These are phyloP conservation scores for Populus simonii DNA, from an alignment of 345 rosid species.

Conservation along the genomic window DNA sequence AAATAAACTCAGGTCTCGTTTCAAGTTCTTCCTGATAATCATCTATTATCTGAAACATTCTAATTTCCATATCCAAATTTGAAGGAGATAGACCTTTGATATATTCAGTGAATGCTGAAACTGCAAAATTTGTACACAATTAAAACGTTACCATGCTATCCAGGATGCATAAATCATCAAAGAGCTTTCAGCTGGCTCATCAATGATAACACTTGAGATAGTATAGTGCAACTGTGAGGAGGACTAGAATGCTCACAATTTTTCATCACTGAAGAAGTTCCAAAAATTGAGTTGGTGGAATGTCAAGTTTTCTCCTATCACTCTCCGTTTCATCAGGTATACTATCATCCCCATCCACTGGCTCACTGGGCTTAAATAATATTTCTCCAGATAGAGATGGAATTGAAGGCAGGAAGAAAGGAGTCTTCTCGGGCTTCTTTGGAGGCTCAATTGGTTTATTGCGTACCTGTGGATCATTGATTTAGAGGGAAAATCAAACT, in stretches of 20 bases:
- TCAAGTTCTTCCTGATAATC: conserved; percentile 61
- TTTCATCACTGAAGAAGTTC: conserved; percentile 53
- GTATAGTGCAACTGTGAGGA: neutral
- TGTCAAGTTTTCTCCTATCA: conserved; percentile 31
- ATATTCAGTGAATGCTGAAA: conserved; percentile 71
- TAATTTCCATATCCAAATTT: conserved; percentile 77
- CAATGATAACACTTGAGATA: neutral
- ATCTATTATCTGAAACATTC: conserved; percentile 90
- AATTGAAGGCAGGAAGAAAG: conserved; percentile 84
- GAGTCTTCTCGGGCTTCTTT: conserved; percentile 82
- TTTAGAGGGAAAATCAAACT: neutral
- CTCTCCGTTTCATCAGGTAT: conserved; percentile 32
- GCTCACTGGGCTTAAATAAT: conserved; percentile 59
- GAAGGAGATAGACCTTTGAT: conserved; percentile 83
- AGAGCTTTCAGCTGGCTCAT: neutral
- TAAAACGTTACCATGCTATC: conserved; percentile 6
- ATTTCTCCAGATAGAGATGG: conserved; percentile 90
- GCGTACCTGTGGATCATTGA: conserved; percentile 45
- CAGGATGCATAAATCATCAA: neutral
- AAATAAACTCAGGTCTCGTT: conserved; percentile 57
- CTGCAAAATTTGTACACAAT: conserved; percentile 39
- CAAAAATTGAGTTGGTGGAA: conserved; percentile 44
- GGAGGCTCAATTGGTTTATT: conserved; percentile 96
- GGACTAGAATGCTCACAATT: conserved; percentile 48
- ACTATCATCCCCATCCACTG: conserved; percentile 31